A percentile compares a stretch with the other conserved stretches of the same genome.
Evolutionary conservation across 139 green algal species (phyloP).

Genomic region (Micractinium sp.): DNA sequence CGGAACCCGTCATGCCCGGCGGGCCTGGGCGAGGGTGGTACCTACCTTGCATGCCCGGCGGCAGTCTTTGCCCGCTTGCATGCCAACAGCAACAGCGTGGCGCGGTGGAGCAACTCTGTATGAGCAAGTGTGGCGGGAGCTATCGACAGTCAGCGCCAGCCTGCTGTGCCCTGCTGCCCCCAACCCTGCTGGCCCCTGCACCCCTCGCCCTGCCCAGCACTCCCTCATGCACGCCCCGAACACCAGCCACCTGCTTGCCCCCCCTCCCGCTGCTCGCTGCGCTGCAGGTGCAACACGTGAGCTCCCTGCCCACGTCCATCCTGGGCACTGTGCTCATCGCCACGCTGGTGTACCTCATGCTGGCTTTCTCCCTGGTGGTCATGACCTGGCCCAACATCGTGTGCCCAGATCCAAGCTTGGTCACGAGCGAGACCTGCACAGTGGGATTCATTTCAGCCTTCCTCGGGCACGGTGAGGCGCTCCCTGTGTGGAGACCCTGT

Average conservation of each 20-base stretch:
- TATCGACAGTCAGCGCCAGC: no score
- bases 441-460: slow-evolving; percentile 24
- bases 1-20: no score
- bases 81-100: no score
- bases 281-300: slow-evolving; percentile 20
- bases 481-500: no score
- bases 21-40: no score
- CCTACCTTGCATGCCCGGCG: no score
- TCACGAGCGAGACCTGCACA: neutral
- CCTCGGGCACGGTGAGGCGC: neutral
- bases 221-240: neutral
- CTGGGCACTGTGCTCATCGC: slow-evolving; percentile 37
- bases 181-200: neutral
- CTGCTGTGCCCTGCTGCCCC: no score
- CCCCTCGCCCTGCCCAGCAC: neutral
- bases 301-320: slow-evolving; percentile 35
- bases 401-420: neutral
- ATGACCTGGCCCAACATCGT: slow-evolving; percentile 14
- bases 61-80: no score
- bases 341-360: slow-evolving; percentile 21
- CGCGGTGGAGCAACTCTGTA: no score
- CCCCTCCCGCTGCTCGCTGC: neutral
- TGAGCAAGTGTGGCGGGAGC: no score
- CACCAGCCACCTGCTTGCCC: neutral
- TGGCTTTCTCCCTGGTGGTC: slow-evolving; percentile 24